Evolutionary conservation across 1,284 basidiomycete genomes (phyloP).

Genomic region (Rhodotorula sp.): DNA sequence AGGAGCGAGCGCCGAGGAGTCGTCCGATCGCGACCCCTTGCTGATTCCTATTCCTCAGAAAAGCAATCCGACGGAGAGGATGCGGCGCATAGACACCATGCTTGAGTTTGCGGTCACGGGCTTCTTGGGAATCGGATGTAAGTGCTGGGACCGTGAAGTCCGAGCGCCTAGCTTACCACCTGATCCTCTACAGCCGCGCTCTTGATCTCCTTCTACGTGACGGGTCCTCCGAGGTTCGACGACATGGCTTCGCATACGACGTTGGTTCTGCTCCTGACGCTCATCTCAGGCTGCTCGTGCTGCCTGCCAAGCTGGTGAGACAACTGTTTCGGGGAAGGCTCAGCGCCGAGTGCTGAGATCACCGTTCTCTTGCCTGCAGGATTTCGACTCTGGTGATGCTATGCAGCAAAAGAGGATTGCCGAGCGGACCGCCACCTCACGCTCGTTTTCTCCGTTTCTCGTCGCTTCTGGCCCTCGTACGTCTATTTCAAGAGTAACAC

Average conservation of each 20-base stretch:
- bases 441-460: slow-evolving; percentile 1
- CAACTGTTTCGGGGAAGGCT: rapidly evolving
- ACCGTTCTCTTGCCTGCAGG: not conserved
- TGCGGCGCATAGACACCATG: slow-evolving; percentile 9
- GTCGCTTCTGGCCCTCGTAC: slow-evolving; percentile 7
- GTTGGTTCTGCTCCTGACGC: slow-evolving; percentile 4
- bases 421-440: slow-evolving; percentile 33
- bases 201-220: slow-evolving; percentile 28
- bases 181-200: slow-evolving; percentile 9
- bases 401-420: slow-evolving; percentile 41
- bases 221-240: slow-evolving; percentile 12
- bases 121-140: slow-evolving; percentile 8
- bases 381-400: slow-evolving; percentile 26
- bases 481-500: not conserved
- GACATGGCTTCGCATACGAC: slow-evolving; percentile 14
- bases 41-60: not conserved
- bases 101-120: slow-evolving; percentile 14
- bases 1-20: too few species aligned
- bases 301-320: slow-evolving; percentile 12
- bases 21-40: too few species aligned
- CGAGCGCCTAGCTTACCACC: rapidly evolving
- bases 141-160: not conserved
- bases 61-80: not conserved
- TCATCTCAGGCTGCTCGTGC: slow-evolving; percentile 3
- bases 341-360: not conserved